phyloP scores from a whole-genome alignment of 805 yeast species.

The Pichia californica region DNA sequence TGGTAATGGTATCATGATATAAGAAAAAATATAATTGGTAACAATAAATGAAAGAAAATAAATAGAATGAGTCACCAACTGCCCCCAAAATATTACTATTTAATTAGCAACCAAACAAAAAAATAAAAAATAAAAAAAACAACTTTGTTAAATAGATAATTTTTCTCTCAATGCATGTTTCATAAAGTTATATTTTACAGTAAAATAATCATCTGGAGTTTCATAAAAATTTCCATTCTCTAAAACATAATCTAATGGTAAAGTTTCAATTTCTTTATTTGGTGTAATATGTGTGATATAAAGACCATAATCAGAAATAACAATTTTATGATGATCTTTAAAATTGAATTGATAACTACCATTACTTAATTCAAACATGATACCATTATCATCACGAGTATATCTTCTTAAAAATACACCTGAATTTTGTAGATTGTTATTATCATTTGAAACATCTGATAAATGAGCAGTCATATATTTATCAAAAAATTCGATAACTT shows the following conservation, averaged over 20 bases:
- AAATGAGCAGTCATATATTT: conserved; percentile 88
- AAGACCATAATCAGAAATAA: conserved; percentile 69
- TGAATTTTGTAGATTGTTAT: conserved; percentile 35
- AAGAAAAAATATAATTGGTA: no score
- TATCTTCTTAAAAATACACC: conserved; percentile 71
- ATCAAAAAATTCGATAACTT: conserved; percentile 81
- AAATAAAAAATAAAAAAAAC: background rate
- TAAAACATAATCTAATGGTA: conserved; percentile 45
- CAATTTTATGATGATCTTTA: conserved; percentile 87
- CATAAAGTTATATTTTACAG: conserved; percentile 48
- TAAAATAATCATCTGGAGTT: conserved; percentile 40
- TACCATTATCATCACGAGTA: conserved; percentile 69
- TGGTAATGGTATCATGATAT: no score
- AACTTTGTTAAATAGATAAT: conserved; percentile 15
- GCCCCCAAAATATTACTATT: no score
- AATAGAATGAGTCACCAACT: no score
- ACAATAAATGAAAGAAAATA: no score
- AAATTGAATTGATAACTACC: conserved; percentile 93
- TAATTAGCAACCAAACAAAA: no score
- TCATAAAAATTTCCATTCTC: conserved; percentile 36
- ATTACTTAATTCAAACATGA: conserved; percentile 89
- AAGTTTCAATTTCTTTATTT: conserved; percentile 61
- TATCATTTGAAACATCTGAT: conserved; percentile 60
- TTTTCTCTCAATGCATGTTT: conserved; percentile 56
- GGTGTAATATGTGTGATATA: conserved; percentile 80